Conservation (phyloP, 1,284 basidiomycete species). For the Cutaneotrichosporon sp. region DNA sequence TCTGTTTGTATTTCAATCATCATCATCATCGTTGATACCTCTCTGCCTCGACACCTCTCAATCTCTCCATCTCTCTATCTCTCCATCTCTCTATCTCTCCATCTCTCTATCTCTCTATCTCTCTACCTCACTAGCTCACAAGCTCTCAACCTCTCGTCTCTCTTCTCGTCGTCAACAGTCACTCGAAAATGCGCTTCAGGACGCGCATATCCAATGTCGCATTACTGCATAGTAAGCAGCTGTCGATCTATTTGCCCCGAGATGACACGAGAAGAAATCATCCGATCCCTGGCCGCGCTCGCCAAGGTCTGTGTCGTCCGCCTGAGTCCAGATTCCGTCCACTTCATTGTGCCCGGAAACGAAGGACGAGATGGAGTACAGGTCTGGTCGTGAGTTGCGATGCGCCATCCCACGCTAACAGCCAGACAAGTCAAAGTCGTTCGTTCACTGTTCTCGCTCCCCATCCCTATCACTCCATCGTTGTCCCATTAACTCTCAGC, state of each 20-base stretch:
- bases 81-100: no score
- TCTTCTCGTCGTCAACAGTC: no score
- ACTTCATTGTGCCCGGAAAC: conserved; percentile 66
- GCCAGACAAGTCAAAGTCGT: conserved; percentile 49
- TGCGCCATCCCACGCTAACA: no score
- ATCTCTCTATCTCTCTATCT: background rate
- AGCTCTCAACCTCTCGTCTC: no score
- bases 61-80: no score
- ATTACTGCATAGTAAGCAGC: conserved; percentile 57
- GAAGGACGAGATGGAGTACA: conserved; percentile 81
- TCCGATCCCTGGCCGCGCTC: conserved; percentile 71
- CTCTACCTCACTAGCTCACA: background rate
- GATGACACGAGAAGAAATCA: conserved; percentile 55
- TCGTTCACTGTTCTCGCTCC: conserved; percentile 15
- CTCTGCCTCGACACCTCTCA: no score
- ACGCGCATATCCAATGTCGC: conserved; percentile 59
- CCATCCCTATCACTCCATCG: no score
- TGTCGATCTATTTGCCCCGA: background rate
- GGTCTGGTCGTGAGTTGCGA: conserved; percentile 76
- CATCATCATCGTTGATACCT: no score
- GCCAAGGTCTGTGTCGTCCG: conserved; percentile 77
- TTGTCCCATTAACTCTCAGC: conserved; percentile 41
- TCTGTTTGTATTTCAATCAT: no score
- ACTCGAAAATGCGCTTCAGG: conserved; percentile 61
- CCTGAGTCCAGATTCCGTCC: conserved; percentile 68